phyloP scores from a whole-genome alignment of 345 rosid genomes.

The Triadica sebifera region DNA sequence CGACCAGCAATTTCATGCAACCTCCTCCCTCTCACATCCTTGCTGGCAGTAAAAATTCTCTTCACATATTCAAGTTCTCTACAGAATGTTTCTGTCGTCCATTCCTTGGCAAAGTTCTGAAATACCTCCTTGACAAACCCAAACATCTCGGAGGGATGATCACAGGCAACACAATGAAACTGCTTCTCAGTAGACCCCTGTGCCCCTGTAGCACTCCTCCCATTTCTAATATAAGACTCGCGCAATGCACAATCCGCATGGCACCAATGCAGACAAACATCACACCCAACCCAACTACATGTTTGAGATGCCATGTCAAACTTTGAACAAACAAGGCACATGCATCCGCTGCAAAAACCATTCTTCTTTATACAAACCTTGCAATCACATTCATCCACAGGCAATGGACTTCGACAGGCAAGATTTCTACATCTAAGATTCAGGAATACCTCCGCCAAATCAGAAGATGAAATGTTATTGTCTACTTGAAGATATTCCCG shows the following conservation, averaged over 20 bases:
- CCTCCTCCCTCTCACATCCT: slow-evolving; percentile 75
- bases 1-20: slow-evolving; percentile 72
- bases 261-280: slow-evolving; percentile 97
- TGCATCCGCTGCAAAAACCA: slow-evolving; percentile 92
- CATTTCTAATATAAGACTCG: slow-evolving; percentile 75
- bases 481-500: slow-evolving; percentile 65
- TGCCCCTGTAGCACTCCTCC: slow-evolving; percentile 48
- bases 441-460: slow-evolving; percentile 84
- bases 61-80: slow-evolving; percentile 84
- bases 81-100: slow-evolving; percentile 65
- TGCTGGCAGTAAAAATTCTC: slow-evolving; percentile 77
- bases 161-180: slow-evolving; percentile 89
- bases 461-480: slow-evolving; percentile 49
- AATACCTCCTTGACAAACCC: slow-evolving; percentile 99
- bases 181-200: slow-evolving; percentile 79
- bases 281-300: slow-evolving; percentile 99
- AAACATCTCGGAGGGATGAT: slow-evolving; percentile 98
- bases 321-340: slow-evolving; percentile 93
- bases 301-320: slow-evolving; percentile 94
- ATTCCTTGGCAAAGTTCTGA: slow-evolving; percentile 69
- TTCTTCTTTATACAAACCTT: slow-evolving; percentile 72
- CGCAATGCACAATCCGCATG: slow-evolving; percentile 89
- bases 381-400: slow-evolving; percentile 96
- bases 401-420: slow-evolving; percentile 59
- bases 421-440: slow-evolving; percentile 80